A percentile compares a stretch with the other conserved stretches of the same genome.
These are phyloP conservation scores for Penicillium waksmanii DNA, from an alignment of 495 filamentous ascomycete genomes.

Conservation along the genomic window DNA sequence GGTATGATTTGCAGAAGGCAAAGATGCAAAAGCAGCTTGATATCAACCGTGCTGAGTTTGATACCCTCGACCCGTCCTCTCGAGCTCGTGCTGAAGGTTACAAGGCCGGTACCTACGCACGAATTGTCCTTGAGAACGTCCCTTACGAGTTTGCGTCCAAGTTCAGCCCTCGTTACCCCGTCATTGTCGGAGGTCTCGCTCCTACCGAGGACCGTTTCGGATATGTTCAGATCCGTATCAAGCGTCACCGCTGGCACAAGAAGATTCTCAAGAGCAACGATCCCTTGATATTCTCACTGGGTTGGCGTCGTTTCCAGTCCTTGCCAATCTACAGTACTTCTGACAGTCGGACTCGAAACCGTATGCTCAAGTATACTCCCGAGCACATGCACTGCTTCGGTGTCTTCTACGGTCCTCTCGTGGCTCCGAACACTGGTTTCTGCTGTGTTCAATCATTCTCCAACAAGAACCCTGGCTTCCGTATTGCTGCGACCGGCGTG, in stretches of 20 bases:
- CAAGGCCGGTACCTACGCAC: constrained; percentile 91
- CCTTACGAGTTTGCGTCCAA: constrained; percentile 89
- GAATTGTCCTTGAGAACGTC: constrained; percentile 83
- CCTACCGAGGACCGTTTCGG: constrained; percentile 94
- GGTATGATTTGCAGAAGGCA: constrained; percentile 97
- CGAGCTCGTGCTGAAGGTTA: constrained; percentile 84
- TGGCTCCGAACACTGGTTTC: constrained; percentile 95
- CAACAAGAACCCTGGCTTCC: constrained; percentile 85
- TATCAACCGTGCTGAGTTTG: constrained; percentile 94
- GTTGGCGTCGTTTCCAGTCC: constrained; percentile 95
- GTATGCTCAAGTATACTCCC: constrained; percentile 96
- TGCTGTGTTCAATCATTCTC: constrained; percentile 91
- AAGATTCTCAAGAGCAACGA: constrained; percentile 98
- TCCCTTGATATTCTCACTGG: constrained; percentile 93
- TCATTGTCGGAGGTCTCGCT: constrained; percentile 87
- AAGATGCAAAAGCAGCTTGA: constrained; percentile 89
- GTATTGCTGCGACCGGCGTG: constrained; percentile 90
- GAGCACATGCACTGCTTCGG: constrained; percentile 99
- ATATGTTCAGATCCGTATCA: constrained; percentile 93
- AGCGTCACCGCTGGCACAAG: constrained; percentile 98
- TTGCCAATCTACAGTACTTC: constrained; percentile 93
- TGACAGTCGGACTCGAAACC: constrained; percentile 88
- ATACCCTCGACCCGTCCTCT: constrained; percentile 76
- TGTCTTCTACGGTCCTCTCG: constrained; percentile 91
- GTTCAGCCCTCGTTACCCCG: constrained; percentile 82